phyloP scores from a whole-genome alignment of 139 green algal genomes.

The Chlorella sp. region DNA sequence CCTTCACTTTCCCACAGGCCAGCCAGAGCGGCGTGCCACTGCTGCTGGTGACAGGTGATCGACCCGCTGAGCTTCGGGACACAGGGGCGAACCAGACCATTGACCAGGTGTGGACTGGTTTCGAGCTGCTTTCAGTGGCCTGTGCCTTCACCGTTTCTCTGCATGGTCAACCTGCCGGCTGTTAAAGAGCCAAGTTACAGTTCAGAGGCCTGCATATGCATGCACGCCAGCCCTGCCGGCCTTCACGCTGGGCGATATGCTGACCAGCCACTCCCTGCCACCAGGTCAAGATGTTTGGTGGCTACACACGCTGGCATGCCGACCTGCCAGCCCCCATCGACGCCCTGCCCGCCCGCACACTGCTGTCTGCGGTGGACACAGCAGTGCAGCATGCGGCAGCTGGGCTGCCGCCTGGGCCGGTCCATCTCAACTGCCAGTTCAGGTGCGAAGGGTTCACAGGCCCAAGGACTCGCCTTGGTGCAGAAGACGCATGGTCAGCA shows the following conservation, averaged over 20 bases:
- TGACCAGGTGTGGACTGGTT: conserved; percentile 79
- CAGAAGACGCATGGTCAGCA: no score
- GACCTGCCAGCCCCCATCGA: conserved; percentile 80
- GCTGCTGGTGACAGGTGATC: conserved; percentile 95
- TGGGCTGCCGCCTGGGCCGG: conserved; percentile 74
- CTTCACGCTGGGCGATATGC: no score
- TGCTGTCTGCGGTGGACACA: conserved; percentile 77
- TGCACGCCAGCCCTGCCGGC: no score
- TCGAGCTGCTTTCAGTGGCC: no score
- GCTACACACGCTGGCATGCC: conserved; percentile 81
- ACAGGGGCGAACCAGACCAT: conserved; percentile 97
- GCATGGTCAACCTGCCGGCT: no score
- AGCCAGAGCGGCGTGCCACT: conserved; percentile 81
- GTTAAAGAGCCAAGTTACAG: no score
- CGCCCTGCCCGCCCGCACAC: conserved; percentile 59
- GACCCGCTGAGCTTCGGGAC: conserved; percentile 91
- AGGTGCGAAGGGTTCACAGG: conserved; percentile 25
- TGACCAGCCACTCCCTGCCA: no score
- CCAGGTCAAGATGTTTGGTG: conserved; percentile 96
- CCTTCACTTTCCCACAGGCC: no score
- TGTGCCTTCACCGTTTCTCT: no score
- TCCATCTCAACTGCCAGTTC: conserved; percentile 97
- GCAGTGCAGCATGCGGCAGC: conserved; percentile 56
- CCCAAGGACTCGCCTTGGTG: no score
- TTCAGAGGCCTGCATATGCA: no score